Evolutionary conservation across 2,329 filamentous ascomycete species (phyloP).

Genomic region (Chrysoporthe puriensis): DNA sequence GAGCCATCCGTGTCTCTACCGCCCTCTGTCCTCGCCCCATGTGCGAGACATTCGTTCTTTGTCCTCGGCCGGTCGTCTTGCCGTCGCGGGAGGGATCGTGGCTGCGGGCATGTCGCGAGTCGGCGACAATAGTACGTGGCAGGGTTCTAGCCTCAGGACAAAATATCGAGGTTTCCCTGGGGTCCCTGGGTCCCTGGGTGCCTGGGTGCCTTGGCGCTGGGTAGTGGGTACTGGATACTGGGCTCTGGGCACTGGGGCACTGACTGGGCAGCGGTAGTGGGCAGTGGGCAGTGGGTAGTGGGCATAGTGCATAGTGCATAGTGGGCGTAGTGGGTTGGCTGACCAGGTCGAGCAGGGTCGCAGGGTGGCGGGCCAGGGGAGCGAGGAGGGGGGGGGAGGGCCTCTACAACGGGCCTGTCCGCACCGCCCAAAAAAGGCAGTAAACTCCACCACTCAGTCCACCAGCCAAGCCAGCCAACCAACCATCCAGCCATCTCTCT

Average conservation of each 20-base stretch:
- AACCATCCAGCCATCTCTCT: neutral
- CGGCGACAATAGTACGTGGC: neutral
- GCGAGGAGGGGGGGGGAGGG: neutral
- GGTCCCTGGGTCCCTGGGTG: no score
- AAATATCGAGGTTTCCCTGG: neutral
- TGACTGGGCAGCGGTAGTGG: no score
- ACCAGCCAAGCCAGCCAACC: neutral
- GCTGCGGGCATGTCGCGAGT: neutral
- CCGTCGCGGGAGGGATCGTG: neutral
- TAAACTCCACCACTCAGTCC: neutral
- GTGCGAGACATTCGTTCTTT: neutral
- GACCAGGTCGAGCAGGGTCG: no score
- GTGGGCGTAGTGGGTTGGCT: no score
- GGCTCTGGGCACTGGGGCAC: no score
- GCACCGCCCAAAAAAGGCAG: slow-evolving; percentile 1
- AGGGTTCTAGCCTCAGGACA: neutral
- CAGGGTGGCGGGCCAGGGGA: neutral
- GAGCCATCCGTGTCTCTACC: neutral
- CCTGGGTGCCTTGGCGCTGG: no score
- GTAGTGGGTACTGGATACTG: no score
- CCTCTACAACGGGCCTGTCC: neutral
- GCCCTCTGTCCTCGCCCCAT: neutral
- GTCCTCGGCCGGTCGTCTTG: neutral
- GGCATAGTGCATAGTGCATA: no score
- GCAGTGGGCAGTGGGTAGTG: no score